phyloP scores from a whole-genome alignment of 1,139 yeast species.

The Lizanozyma gosingica region DNA sequence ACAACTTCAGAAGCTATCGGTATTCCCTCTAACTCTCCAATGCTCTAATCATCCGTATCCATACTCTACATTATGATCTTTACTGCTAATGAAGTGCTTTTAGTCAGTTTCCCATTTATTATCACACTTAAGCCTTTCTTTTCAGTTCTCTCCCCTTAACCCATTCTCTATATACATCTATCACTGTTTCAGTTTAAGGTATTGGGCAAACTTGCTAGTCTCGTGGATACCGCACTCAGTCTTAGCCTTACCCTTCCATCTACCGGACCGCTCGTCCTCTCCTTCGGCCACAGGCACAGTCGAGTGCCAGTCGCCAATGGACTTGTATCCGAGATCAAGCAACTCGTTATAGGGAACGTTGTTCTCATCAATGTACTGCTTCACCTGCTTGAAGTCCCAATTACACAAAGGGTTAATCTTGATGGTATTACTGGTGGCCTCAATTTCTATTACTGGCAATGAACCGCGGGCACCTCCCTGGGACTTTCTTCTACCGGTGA shows the following conservation, averaged over 20 bases:
- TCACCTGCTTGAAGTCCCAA: conserved; percentile 74
- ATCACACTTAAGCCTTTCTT: too few relatives aligned
- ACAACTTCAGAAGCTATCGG: too few relatives aligned
- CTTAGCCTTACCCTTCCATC: conserved; percentile 91
- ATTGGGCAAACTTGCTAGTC: conserved; percentile 62
- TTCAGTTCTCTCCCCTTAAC: not conserved
- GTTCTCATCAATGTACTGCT: conserved; percentile 56
- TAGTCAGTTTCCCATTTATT: too few relatives aligned
- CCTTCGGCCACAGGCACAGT: conserved; percentile 85
- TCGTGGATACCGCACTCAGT: conserved; percentile 96
- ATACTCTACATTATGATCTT: too few relatives aligned
- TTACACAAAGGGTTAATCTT: conserved; percentile 85
- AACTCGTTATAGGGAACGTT: conserved; percentile 80
- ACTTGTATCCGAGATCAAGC: conserved; percentile 78
- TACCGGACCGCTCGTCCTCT: conserved; percentile 91
- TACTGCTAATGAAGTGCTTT: too few relatives aligned
- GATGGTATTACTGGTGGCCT: conserved; percentile 55
- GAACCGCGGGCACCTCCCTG: conserved; percentile 81
- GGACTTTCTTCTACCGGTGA: conserved; percentile 85
- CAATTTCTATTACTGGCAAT: conserved; percentile 73
- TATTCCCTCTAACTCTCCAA: too few relatives aligned
- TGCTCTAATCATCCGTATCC: too few relatives aligned
- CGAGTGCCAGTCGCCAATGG: conserved; percentile 94
- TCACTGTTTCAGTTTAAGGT: conserved; percentile 17
- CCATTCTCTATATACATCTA: not conserved